Conservation (phyloP, 345 rosid genomes). For the Pistacia integerrima region DNA sequence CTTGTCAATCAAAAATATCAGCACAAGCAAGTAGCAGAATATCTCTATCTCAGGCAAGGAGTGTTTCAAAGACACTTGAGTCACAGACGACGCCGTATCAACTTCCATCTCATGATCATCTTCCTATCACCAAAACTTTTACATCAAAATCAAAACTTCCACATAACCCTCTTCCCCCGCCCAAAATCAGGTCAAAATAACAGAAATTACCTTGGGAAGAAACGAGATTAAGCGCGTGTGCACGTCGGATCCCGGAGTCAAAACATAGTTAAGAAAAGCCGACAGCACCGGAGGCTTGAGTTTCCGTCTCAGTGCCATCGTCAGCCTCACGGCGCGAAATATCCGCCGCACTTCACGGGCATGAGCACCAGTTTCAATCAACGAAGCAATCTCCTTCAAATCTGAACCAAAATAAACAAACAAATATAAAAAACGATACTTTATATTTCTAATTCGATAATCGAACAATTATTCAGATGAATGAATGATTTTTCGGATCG, state of each 20-base stretch:
- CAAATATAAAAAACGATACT: background rate
- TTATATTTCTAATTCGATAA: too few relatives aligned
- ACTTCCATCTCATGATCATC: conserved; percentile 64
- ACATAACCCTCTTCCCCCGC: background rate
- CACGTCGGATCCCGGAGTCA: conserved; percentile 55
- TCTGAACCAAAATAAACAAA: conserved; percentile 21
- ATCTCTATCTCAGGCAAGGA: conserved; percentile 51
- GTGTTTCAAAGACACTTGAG: conserved; percentile 41
- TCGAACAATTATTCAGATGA: background rate
- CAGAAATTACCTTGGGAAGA: conserved; percentile 47
- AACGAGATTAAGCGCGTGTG: conserved; percentile 35
- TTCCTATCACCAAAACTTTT: conserved; percentile 31
- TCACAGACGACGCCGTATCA: conserved; percentile 44
- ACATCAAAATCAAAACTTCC: background rate
- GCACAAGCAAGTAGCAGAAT: conserved; percentile 50
- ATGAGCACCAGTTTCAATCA: conserved; percentile 56
- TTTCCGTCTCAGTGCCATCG: conserved; percentile 48
- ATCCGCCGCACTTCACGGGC: conserved; percentile 52
- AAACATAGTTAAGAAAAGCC: conserved; percentile 42
- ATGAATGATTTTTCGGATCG: background rate
- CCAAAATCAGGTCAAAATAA: background rate
- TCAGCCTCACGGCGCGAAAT: conserved; percentile 49
- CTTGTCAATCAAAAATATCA: conserved; percentile 57
- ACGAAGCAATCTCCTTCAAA: conserved; percentile 64
- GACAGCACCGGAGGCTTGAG: conserved; percentile 40